Conservation (phyloP, 2,329 filamentous ascomycete species). For the Colletotrichum sp. region DNA sequence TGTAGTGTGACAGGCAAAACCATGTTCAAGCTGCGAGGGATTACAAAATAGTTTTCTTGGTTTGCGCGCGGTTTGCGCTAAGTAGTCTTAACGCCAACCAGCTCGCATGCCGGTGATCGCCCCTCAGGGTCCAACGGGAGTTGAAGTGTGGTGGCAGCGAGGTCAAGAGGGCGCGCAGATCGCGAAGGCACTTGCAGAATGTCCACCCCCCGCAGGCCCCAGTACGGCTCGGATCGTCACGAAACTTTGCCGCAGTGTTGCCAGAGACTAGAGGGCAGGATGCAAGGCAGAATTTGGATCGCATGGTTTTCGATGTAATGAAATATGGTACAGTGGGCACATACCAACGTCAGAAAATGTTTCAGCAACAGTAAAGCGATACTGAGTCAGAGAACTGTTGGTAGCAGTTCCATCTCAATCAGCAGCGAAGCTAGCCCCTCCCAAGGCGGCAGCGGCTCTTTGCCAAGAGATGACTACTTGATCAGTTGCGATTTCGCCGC, state of each 20-base stretch:
- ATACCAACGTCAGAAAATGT: not conserved
- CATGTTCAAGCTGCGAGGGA: not conserved
- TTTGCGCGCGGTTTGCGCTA: not conserved
- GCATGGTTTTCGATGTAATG: not conserved
- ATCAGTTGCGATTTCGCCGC: not conserved
- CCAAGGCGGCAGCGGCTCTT: constrained; percentile 3
- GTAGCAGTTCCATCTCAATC: not conserved
- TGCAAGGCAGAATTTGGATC: not conserved
- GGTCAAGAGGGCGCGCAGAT: constrained; percentile 9
- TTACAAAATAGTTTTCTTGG: not conserved
- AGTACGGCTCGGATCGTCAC: constrained; percentile 7
- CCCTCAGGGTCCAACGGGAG: constrained; percentile 11
- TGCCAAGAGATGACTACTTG: constrained; percentile 1
- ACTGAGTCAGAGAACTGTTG: not conserved
- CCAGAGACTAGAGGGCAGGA: not conserved
- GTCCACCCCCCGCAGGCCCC: constrained; percentile 14
- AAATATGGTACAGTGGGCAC: not conserved
- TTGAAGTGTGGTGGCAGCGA: not conserved
- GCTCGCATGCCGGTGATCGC: constrained; percentile 6
- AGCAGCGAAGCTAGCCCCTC: not conserved
- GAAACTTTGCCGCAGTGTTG: constrained; percentile 10
- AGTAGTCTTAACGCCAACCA: not conserved
- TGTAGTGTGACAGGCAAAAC: not conserved
- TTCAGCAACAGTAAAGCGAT: not conserved
- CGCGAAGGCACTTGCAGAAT: constrained; percentile 11